Evolutionary conservation across 495 filamentous ascomycete species (phyloP), one percentile per base, ranked within the genome.

Genomic region (Aspergillus bertholletiae): DNA sequence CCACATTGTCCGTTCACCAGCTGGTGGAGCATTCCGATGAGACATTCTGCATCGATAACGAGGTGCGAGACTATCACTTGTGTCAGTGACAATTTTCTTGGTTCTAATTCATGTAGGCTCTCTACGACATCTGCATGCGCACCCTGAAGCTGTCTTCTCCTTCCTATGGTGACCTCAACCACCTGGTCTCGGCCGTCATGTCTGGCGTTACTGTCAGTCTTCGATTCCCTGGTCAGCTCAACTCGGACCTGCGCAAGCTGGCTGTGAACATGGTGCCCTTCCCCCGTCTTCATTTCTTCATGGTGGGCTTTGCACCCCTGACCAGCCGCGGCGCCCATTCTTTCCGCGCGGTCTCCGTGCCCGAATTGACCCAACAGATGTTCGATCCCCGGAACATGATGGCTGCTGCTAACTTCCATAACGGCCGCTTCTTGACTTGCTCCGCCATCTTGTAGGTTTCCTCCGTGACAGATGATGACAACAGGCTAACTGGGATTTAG

Each of bases 311-410:
- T 76, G 93, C 94, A 74, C 94, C 94, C 70, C 85, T 99, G 62
- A 99, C 94, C 72, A 93, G 89, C 83, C 91, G 94, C 74, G 91
- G 92, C 67, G 85, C 92, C 64, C 70, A 92, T 83, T 87, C 86
- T 56, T 99, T 97, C 94, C 95, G 94, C 72, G 92, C 95, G 57
- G 87, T 99, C 73, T 89, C 85, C 69, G 94, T 99, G 55, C 94
- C 95, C 30, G 94, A 99, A 83, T 84, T 99, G 75, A 99, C 94
- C 68, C 94, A 99, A 82, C 94, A 99, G 78, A 99, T 99, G 92
- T 99, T 90, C 82, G 94, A 99, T 81, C 93, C 95, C 68, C 97
- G 97, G 88, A 99, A 99, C 85, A 99, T 99, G 94, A 99, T 99
- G 94, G 94, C 94, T 76, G 94, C 94, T 51, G 93, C 92, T 48